Base-by-base conservation (phyloP, 2,329 filamentous ascomycete genomes). In the Aspergillus sp. region DNA sequence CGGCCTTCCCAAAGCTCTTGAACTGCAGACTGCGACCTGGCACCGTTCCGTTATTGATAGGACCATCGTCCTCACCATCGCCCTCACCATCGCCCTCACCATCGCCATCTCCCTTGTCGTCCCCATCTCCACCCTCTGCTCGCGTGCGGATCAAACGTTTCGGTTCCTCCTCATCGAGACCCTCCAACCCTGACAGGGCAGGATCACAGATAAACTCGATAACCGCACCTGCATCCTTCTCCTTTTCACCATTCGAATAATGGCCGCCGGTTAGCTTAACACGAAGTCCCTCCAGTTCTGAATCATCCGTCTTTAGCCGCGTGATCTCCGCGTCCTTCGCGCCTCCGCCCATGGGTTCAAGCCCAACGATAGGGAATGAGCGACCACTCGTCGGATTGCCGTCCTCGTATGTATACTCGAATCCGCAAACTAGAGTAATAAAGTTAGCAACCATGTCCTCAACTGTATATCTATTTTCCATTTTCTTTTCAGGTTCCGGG, bases 181-280 rank as follows among this genome's bases (percentile, higher is more conserved):
- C 81, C 76, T 96, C 93, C 6, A 88, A 82, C 1, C 93, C 93
- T 8, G 87, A 87, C 64, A 84, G 82, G 2, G 88, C 81, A 31
- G 76, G 79, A 69, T 96, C 89, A 76, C 95, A 99, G 19, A 93
- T 72, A 66, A 98, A 92, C 68, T 96, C 90, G 54, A 98, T 84
- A 9, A 96, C 83, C 3, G 92, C 90, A 3, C 64, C 60, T 1
- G 72, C 67, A 21, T 62, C 54, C 68, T 86, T 90, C 59, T 84
- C 79, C 27, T 77, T 76, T 55, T 81, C 79, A 17, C n/a, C 33
- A 3, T 40, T 35, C n/a, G 76, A 71, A 51, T 82, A 81, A 47
- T 78, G 74, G 12, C 82, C 84, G 7, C 86, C 88, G 49, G 84
- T 79, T 50, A 96, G 73, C 60, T 88, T 85, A 1, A 95, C 73